Evolutionary conservation across 345 rosid species (phyloP).

Genomic region (Erysimum cheiranthoides): DNA sequence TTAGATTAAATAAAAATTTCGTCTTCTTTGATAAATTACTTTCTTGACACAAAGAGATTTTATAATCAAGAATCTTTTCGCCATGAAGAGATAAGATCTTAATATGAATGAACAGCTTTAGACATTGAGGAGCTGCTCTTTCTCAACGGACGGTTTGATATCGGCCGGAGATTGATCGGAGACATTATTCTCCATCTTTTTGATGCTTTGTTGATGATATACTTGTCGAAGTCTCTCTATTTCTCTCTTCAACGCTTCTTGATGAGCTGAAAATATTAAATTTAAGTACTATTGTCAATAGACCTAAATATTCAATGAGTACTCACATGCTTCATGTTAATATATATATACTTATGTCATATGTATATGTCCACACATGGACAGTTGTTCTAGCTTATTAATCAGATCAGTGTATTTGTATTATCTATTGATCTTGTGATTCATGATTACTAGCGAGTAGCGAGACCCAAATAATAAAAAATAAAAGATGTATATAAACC

Average conservation of each 20-base stretch:
- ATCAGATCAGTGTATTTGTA: not conserved
- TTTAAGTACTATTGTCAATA: not conserved
- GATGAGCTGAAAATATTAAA: slow-evolving; percentile 66
- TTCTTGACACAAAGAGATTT: slow-evolving; percentile 43
- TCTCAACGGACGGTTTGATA: slow-evolving; percentile 44
- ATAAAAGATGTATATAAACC: slow-evolving; percentile 3
- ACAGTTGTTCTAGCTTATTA: slow-evolving; percentile 43
- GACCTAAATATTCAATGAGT: slow-evolving; percentile 1
- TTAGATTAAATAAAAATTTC: slow-evolving; percentile 33
- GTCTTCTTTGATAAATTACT: slow-evolving; percentile 34
- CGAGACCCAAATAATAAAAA: slow-evolving; percentile 4
- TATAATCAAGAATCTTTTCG: slow-evolving; percentile 35
- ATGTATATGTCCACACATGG: slow-evolving; percentile 37
- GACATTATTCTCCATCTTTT: slow-evolving; percentile 54
- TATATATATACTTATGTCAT: slow-evolving; percentile 7
- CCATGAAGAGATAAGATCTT: slow-evolving; percentile 30
- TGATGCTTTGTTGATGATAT: slow-evolving; percentile 64
- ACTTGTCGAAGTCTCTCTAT: slow-evolving; percentile 87
- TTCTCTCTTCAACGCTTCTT: slow-evolving; percentile 89
- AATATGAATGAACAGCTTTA: slow-evolving; percentile 22
- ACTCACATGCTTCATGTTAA: slow-evolving; percentile 22
- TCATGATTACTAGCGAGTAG: slow-evolving; percentile 19
- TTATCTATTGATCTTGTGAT: slow-evolving; percentile 23
- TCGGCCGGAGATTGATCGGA: slow-evolving; percentile 47
- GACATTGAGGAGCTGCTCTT: slow-evolving; percentile 46